Evolutionary conservation across 73 alveolate genomes (phyloP), one percentile per base, ranked within the genome.

Genomic region (Paramecium pentaurelia): DNA sequence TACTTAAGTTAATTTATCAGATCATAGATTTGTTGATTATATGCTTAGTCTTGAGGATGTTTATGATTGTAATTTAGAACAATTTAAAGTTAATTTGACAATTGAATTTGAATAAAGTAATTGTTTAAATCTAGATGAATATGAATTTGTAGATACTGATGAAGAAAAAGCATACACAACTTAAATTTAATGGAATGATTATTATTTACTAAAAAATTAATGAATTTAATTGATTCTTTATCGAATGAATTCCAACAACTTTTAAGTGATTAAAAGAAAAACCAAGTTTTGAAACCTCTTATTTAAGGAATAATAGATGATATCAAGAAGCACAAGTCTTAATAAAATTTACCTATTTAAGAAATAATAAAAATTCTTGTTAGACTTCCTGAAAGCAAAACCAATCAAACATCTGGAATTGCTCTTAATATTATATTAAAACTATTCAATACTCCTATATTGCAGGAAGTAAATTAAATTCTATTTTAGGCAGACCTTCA

Each of bases 151-250:
- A 11, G 88, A 75, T 75, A 42, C 20, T 75, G 8, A 38, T 1
- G 88, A 75, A 8, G 88, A 75, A 34, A 30, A 75, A 75, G 70
- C n/a, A 75, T 42, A 75, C 68, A 34, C 25, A 75, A 36, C 88
- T 30, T 75, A 34, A 75, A 38, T 36, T 75, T 36, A 75, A 25
- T 75, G 68, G 88, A 75, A 36, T 75, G 88, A 75, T 42, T 64
- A 64, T 64, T 64, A 32, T 32, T 64, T 64, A 64, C 84, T 64
- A 64, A 64, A 64, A 32, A 14, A 64, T 36, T 73, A 73, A 73
- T 73, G 87, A 73, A 73, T 73, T 80, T 80, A 80, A 80, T 80
- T 45, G 91, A 42, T 49, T 40, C 91, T 32, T 80, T 80, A 27
- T 42, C 71, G 8, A 49, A 42, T 45, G 91, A 80, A 80, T 80